Evolutionary conservation across 2,329 filamentous ascomycete genomes (phyloP), one percentile per base, ranked within the genome.

Genomic region (Monosporascus sp.): DNA sequence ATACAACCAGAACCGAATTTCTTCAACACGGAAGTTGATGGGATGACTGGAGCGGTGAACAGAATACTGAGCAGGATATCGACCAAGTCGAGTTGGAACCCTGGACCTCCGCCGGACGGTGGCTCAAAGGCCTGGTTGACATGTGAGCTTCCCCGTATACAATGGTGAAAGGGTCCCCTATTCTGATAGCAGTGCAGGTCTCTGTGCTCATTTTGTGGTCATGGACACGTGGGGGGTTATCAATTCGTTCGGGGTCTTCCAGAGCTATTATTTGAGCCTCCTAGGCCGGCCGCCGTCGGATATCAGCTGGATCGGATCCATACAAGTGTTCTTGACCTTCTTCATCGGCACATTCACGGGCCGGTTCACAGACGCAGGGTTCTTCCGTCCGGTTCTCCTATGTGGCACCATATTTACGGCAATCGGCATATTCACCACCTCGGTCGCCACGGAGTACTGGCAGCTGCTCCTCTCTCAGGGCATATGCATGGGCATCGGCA

Each of bases 391-490:
- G 4, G 60, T 78, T 2, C 66, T 80, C 46, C 38, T 70, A 5
- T 17, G 62, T 3, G 79, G 79, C 19, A 68, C 69, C 7, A 53
- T 63, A 3, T 68, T 82, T 47, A 70, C 76, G 45, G 56, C 74
- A 7, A 52, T 76, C 5, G 79, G 78, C 50, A 68, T 79, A 57
- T 78, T 85, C 62, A 65, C 68, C 1, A 74, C 76, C 0, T 73
- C 76, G 0, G 65, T 67, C 9, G 71, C 70, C 24, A 73, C 70
- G 0, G 57, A 69, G 40, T 84, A 82, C 70, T 82, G 76, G 75
- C 81, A 85, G 52, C 64, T 82, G 1, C 64, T 85, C 20, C 68
- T 84, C 1, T 69, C 78, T 0, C 81, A 84, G 62, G 82, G 82
- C 3, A 55, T 82, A 9, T 76, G 76, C 51, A 70, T 78, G 57